These are phyloP conservation scores for Anaeromyces robustus DNA, from an alignment of 192 early-diverging fungal genomes.

Conservation along the genomic window DNA sequence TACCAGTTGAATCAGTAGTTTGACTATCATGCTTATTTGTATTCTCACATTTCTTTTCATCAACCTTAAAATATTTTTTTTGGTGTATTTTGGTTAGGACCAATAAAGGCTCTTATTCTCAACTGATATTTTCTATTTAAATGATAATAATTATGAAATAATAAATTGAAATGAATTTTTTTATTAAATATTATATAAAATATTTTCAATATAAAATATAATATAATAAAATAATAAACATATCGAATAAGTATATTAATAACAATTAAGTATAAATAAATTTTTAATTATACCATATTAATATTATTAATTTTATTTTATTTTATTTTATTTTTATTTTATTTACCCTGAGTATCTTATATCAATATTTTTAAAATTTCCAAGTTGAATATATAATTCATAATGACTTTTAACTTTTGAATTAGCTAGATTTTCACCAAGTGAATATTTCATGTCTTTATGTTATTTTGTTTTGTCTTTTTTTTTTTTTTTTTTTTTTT, in stretches of 20 bases:
- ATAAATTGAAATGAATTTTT: too few species aligned
- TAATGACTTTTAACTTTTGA: not conserved
- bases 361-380: not conserved
- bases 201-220: too few species aligned
- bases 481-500: too few species aligned
- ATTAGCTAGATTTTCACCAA: not conserved
- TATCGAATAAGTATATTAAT: too few species aligned
- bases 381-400: not conserved
- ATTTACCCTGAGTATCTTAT: not conserved
- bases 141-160: too few species aligned
- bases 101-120: not conserved
- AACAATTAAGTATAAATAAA: too few species aligned
- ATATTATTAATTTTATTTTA: not conserved
- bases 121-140: not conserved
- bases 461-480: too few species aligned
- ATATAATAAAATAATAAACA: too few species aligned
- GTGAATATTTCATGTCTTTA: not conserved
- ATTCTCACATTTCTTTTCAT: not conserved
- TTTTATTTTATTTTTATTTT: not conserved
- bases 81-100: not conserved
- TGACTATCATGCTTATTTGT: not conserved
- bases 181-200: too few species aligned
- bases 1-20: not conserved
- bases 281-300: too few species aligned
- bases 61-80: not conserved